Evolutionary conservation across 2,329 filamentous ascomycete genomes (phyloP).

Genomic region (Phyllosticta ampelicida): DNA sequence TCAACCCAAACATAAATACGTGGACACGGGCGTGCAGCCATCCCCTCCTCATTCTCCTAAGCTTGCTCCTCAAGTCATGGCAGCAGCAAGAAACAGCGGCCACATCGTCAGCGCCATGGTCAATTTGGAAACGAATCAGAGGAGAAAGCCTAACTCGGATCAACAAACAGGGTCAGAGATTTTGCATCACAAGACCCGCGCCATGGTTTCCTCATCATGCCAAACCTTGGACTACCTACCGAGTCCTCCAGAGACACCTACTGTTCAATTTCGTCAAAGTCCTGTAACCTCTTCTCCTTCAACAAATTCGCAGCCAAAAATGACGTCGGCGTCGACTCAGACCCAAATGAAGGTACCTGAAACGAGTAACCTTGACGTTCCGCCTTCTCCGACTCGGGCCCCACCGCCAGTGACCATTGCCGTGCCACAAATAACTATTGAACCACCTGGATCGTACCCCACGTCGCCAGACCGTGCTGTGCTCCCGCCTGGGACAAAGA

Average conservation of each 20-base stretch:
- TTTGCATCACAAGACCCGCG: constrained; percentile 14
- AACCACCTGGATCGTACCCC: constrained; percentile 53
- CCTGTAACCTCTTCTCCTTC: constrained; percentile 24
- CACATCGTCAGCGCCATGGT: constrained; percentile 9
- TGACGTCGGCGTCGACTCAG: constrained; percentile 52
- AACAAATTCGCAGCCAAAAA: constrained; percentile 24
- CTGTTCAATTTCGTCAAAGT: constrained; percentile 34
- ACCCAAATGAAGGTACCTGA: constrained; percentile 32
- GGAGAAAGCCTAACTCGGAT: constrained; percentile 51
- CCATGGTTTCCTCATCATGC: constrained; percentile 55
- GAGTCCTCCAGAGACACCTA: constrained; percentile 55
- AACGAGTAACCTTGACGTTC: constrained; percentile 15
- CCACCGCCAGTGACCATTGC: constrained; percentile 31
- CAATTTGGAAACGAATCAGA: constrained; percentile 61
- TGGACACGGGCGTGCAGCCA: constrained; percentile 69
- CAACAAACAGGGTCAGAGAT: neutral
- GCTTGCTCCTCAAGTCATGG: constrained; percentile 17
- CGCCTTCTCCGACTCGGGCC: constrained; percentile 16
- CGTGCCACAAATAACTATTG: constrained; percentile 82
- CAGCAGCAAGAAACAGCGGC: constrained; percentile 16
- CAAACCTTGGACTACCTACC: constrained; percentile 53
- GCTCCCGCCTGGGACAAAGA: constrained; percentile 71
- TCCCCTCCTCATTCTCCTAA: constrained; percentile 71
- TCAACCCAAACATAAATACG: constrained; percentile 44
- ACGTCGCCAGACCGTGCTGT: constrained; percentile 58